phyloP scores from a whole-genome alignment of 208 protist species.

The Leishmania mexicana region DNA sequence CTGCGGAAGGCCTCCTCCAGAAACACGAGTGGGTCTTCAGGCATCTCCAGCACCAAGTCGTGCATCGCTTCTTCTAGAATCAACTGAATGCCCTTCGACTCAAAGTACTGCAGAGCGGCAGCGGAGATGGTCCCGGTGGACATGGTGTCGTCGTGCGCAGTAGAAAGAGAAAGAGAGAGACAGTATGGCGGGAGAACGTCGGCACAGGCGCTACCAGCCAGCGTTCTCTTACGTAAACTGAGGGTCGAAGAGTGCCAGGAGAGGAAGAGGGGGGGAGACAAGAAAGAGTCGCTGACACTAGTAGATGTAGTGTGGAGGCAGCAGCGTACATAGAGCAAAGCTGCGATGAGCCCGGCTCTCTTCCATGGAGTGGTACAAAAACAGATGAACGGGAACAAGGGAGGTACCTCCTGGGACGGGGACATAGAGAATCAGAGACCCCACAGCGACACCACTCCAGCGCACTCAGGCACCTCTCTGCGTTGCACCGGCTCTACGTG shows the following conservation, averaged over 20 bases:
- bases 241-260: neutral
- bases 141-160: conserved; percentile 34
- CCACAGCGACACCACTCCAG: neutral
- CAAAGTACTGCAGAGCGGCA: conserved; percentile 64
- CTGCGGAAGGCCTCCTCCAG: conserved; percentile 50
- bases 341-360: neutral
- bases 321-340: neutral
- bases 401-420: neutral
- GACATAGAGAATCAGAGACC: neutral
- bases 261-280: neutral
- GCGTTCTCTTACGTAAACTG: neutral
- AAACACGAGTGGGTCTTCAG: conserved; percentile 69
- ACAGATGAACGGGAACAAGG: neutral
- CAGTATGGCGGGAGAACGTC: neutral
- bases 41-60: conserved; percentile 66
- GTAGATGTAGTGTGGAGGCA: neutral
- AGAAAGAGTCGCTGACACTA: neutral
- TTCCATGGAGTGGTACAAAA: neutral
- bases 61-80: conserved; percentile 84
- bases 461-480: neutral
- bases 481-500: neutral
- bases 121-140: conserved; percentile 70
- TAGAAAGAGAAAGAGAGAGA: neutral
- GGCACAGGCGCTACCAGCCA: neutral
- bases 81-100: conserved; percentile 62